phyloP scores from a whole-genome alignment of 2,329 filamentous ascomycete species.

The Thermoascus crustaceus region DNA sequence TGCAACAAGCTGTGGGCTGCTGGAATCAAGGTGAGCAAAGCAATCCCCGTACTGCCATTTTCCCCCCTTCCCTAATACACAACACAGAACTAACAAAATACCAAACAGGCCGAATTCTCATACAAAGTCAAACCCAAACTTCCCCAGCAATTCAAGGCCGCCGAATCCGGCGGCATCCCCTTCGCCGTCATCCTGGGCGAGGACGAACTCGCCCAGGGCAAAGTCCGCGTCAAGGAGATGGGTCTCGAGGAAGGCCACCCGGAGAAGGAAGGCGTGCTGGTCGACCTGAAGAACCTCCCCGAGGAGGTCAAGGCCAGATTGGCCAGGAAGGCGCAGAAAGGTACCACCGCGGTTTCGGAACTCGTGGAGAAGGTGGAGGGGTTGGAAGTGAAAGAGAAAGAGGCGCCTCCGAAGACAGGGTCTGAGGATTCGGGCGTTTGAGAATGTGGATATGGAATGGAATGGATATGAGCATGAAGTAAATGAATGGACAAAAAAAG shows the following conservation, averaged over 20 bases:
- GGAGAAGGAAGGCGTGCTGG: constrained; percentile 78
- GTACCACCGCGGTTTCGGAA: constrained; percentile 2
- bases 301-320: constrained; percentile 14
- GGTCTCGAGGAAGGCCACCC: constrained; percentile 73
- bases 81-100: constrained; percentile 13
- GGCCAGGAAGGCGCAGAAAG: constrained; percentile 3
- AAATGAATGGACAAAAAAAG: too few relatives aligned
- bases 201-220: constrained; percentile 73
- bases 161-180: constrained; percentile 69
- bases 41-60: not conserved
- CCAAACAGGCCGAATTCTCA: constrained; percentile 63
- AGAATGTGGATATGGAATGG: not conserved
- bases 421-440: constrained; percentile 13
- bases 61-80: not conserved
- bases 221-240: constrained; percentile 83
- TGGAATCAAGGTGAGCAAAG: constrained; percentile 61
- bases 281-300: constrained; percentile 44
- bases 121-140: constrained; percentile 90
- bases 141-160: constrained; percentile 82
- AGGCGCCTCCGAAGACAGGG: constrained; percentile 10
- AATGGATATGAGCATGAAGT: too few relatives aligned
- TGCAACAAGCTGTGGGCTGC: constrained; percentile 72
- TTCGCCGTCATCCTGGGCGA: constrained; percentile 86
- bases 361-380: constrained; percentile 5
- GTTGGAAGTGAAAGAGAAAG: constrained; percentile 4